These are phyloP conservation scores for Dryas alaskensis DNA, from an alignment of 306 rosid species.

Conservation along the genomic window DNA sequence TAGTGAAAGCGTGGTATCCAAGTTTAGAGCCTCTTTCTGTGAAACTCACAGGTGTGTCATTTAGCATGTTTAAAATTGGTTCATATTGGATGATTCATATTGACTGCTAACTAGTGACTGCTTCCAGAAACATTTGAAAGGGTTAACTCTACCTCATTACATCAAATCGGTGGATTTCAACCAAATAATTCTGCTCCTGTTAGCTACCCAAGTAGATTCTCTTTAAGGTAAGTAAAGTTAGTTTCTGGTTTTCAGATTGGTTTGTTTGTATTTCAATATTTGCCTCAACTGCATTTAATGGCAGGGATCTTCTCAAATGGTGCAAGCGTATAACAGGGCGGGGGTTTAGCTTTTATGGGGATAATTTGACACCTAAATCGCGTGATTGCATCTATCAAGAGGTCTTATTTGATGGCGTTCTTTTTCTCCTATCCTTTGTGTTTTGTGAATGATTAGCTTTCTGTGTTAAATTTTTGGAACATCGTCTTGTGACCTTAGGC, in stretches of 20 bases:
- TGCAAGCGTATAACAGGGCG: constrained; percentile 73
- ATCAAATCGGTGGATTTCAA: constrained; percentile 45
- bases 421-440: constrained; percentile 2
- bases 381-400: constrained; percentile 61
- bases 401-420: constrained; percentile 36
- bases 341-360: constrained; percentile 49
- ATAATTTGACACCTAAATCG: constrained; percentile 47
- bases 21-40: constrained; percentile 47
- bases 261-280: constrained; percentile 1
- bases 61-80: not conserved
- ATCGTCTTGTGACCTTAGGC: constrained; percentile 54
- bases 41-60: constrained; percentile 59
- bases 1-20: constrained; percentile 57
- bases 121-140: constrained; percentile 68
- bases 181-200: constrained; percentile 42
- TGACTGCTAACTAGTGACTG: constrained; percentile 13
- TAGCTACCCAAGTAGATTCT: constrained; percentile 53
- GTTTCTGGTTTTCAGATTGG: not conserved
- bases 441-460: constrained; percentile 6
- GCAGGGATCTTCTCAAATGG: constrained; percentile 96
- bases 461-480: constrained; percentile 5
- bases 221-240: constrained; percentile 52
- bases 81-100: not conserved
- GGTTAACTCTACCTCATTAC: constrained; percentile 41
- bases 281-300: constrained; percentile 25